Percentiles rank a stretch among this genome's conserved stretches.
Evolutionary conservation across 257 asterid species (phyloP).

Genomic region (Penstemon davidsonii): DNA sequence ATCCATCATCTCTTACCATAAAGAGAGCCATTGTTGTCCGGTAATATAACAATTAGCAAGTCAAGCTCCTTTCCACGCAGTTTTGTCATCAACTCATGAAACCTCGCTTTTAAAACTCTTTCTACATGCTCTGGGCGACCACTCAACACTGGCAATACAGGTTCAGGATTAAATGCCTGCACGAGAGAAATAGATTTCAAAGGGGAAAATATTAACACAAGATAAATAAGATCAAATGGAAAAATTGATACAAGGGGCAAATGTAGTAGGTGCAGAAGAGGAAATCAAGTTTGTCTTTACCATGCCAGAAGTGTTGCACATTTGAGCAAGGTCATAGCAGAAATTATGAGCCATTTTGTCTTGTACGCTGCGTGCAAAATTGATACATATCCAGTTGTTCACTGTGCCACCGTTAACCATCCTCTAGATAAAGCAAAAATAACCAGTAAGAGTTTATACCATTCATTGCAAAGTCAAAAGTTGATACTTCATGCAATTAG

Average conservation of each 20-base stretch:
- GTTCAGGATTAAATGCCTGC: slow-evolving; percentile 71
- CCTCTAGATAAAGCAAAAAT: slow-evolving; percentile 50
- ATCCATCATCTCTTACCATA: slow-evolving; percentile 56
- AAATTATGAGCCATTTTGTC: slow-evolving; percentile 64
- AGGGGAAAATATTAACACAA: neutral
- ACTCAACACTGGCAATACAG: slow-evolving; percentile 66
- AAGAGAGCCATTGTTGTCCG: slow-evolving; percentile 93
- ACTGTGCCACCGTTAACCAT: slow-evolving; percentile 97
- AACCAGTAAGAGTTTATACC: slow-evolving; percentile 20
- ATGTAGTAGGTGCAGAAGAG: neutral
- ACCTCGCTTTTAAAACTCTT: slow-evolving; percentile 69
- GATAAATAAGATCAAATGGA: too few species aligned
- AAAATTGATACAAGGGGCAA: neutral
- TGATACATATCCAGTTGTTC: slow-evolving; percentile 79
- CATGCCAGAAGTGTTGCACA: slow-evolving; percentile 96
- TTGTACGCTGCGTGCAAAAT: slow-evolving; percentile 78
- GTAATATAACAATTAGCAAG: slow-evolving; percentile 79
- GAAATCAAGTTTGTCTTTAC: slow-evolving; percentile 34
- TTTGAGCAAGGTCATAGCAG: slow-evolving; percentile 87
- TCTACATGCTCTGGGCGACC: slow-evolving; percentile 91
- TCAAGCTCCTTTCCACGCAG: slow-evolving; percentile 78
- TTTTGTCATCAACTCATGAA: slow-evolving; percentile 63
- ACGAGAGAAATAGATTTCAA: slow-evolving; percentile 19
- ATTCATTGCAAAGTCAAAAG: neutral
- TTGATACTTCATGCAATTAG: too few species aligned